Base-by-base conservation (phyloP, 2,329 filamentous ascomycete species). In the Cytospora leucostoma region DNA sequence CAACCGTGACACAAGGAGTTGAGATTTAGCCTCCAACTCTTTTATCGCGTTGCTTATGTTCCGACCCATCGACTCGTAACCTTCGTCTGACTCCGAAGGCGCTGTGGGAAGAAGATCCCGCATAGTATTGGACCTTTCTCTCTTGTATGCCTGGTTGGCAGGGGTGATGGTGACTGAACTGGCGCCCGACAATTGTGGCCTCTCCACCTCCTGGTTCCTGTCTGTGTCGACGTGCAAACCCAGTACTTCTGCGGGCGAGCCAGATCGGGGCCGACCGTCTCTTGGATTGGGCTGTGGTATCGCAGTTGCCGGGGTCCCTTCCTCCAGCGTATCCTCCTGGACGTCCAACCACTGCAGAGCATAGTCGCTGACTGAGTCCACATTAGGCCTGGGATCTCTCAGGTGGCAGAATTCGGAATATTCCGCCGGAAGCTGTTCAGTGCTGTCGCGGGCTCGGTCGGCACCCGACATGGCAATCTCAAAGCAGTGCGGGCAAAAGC, bases 381-480 rank as follows among this genome's bases (percentile, higher is more conserved):
- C 59, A 34, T 50, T 44, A 21, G 34, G 51, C 13, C 32, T 21
- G n/a, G 59, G n/a, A 17, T 33, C 49, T 2, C 51, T 52, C 38
- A 55, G 10, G 40, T 61, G 59, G 33, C 59, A 61, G 32, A 61
- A 50, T 10, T 61, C 59, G 4, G 59, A 51, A 21, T 61, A 61
- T 13, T 61, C 59, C 38, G 7, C 5, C 4, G 59, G 51, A 5
- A 21, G 51, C 38, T 52, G 13, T 2, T 32, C 12, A 13, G 21
- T 12, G 38, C 37, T 49, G 19, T 34, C n/a, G 15, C 15, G 33
- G 19, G 55, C 19, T 19, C 49, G 49, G 6, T 61, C 59, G 6
- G 59, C 51, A 38, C 54, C 54, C 19, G 38, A 54, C 59, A 61
- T 61, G n/a, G 59, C 59, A 55, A 61, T 47, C 38, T 61, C 59